These are phyloP conservation scores for Geranomyces michiganensis DNA, from an alignment of 192 early-diverging fungal genomes.

Conservation along the genomic window DNA sequence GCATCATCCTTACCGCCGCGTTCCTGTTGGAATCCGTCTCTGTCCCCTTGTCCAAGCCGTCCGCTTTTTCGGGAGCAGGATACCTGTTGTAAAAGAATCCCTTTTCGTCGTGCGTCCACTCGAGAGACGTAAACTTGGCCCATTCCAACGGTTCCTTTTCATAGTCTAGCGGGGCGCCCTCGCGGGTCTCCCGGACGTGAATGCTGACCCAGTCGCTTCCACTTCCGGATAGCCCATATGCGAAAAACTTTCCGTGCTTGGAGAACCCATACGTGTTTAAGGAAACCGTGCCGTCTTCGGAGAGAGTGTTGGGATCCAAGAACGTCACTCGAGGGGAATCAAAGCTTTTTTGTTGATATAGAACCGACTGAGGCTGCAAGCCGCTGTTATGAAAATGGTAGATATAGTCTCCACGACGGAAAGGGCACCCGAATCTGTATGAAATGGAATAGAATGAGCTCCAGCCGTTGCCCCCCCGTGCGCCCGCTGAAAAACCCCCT, in stretches of 20 bases:
- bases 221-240: conserved; percentile 56
- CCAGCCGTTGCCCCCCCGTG: not conserved
- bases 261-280: conserved; percentile 58
- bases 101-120: conserved; percentile 69
- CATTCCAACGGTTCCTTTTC: conserved; percentile 46
- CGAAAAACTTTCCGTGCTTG: conserved; percentile 59
- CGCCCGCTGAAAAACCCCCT: conserved; percentile 34
- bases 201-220: conserved; percentile 73
- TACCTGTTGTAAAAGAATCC: conserved; percentile 71
- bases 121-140: conserved; percentile 60
- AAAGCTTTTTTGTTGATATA: conserved; percentile 57
- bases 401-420: conserved; percentile 61
- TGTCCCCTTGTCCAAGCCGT: conserved; percentile 49
- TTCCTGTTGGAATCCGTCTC: conserved; percentile 59
- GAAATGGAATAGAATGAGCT: not conserved
- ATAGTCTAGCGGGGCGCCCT: conserved; percentile 42
- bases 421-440: conserved; percentile 50
- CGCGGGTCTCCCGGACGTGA: conserved; percentile 46
- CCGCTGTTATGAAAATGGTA: conserved; percentile 70
- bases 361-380: conserved; percentile 61
- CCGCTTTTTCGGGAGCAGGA: conserved; percentile 52
- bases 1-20: conserved; percentile 36
- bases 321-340: conserved; percentile 49
- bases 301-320: conserved; percentile 45
- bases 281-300: conserved; percentile 38